These are phyloP conservation scores for Amylocarpus encephaloides DNA, from an alignment of 2,329 filamentous ascomycete species.

Conservation along the genomic window DNA sequence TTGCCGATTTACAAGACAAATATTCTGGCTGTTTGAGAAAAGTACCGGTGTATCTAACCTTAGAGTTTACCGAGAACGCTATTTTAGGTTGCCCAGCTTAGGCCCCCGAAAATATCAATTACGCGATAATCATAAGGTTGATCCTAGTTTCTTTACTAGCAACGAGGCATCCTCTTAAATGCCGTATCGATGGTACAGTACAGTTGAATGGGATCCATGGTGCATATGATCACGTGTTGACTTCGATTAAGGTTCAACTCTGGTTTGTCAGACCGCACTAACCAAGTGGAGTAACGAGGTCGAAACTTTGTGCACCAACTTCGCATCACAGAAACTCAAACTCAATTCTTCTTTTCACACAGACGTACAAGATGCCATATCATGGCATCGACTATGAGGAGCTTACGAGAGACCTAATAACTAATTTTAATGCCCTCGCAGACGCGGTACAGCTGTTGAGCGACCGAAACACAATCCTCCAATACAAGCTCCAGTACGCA, in stretches of 20 bases:
- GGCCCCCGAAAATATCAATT: too few species aligned
- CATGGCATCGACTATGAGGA: conserved; percentile 29
- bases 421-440: conserved; percentile 59
- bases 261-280: conserved; percentile 2
- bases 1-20: too few species aligned
- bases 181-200: too few species aligned
- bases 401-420: conserved; percentile 51
- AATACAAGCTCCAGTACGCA: conserved; percentile 61
- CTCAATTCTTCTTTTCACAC: neutral
- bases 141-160: too few species aligned
- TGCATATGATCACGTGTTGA: neutral
- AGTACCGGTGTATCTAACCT: too few species aligned
- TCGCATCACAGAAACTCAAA: neutral
- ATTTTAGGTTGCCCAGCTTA: too few species aligned
- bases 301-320: neutral
- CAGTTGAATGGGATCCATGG: too few species aligned
- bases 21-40: too few species aligned
- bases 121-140: neutral
- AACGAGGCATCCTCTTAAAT: too few species aligned
- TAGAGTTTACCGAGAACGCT: too few species aligned
- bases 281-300: neutral
- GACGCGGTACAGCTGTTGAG: conserved; percentile 58
- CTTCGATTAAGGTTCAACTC: neutral
- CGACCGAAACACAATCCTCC: conserved; percentile 58
- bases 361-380: conserved; percentile 24